Evolutionary conservation across 805 yeast genomes (phyloP).

Genomic region (Hanseniaspora occidentalis): DNA sequence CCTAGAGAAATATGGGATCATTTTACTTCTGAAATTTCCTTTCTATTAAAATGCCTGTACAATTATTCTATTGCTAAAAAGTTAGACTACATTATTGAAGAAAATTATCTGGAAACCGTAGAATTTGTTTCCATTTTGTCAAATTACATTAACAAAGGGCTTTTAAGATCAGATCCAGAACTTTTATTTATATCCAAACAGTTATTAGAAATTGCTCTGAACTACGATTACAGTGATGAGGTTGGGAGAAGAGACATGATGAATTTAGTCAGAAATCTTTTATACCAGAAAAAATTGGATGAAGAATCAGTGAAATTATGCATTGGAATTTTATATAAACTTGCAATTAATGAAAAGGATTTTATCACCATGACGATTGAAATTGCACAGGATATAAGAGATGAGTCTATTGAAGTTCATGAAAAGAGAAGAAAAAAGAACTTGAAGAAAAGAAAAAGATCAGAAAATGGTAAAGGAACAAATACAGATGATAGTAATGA

Average conservation of each 20-base stretch:
- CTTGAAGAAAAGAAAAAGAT: slow-evolving; percentile 7
- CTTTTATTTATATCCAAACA: slow-evolving; percentile 67
- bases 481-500: slow-evolving; percentile 11
- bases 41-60: slow-evolving; percentile 56
- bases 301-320: slow-evolving; percentile 43
- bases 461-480: slow-evolving; percentile 17
- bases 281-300: slow-evolving; percentile 43
- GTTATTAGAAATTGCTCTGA: slow-evolving; percentile 49
- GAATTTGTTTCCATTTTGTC: slow-evolving; percentile 49
- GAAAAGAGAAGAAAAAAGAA: slow-evolving; percentile 21
- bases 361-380: slow-evolving; percentile 78
- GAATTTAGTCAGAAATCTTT: slow-evolving; percentile 41
- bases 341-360: slow-evolving; percentile 72
- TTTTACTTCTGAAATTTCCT: slow-evolving; percentile 62
- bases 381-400: slow-evolving; percentile 73
- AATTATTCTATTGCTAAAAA: slow-evolving; percentile 47
- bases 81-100: slow-evolving; percentile 44
- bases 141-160: slow-evolving; percentile 41
- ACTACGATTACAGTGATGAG: slow-evolving; percentile 82
- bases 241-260: slow-evolving; percentile 74
- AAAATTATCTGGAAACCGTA: slow-evolving; percentile 67
- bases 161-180: slow-evolving; percentile 31
- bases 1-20: slow-evolving; percentile 56
- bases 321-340: slow-evolving; percentile 50
- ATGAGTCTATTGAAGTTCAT: slow-evolving; percentile 33